Percentiles rank a stretch among this genome's conserved stretches.
Evolutionary conservation across 495 filamentous ascomycete genomes (phyloP).

Genomic region (Hypoxylon cercidicola): DNA sequence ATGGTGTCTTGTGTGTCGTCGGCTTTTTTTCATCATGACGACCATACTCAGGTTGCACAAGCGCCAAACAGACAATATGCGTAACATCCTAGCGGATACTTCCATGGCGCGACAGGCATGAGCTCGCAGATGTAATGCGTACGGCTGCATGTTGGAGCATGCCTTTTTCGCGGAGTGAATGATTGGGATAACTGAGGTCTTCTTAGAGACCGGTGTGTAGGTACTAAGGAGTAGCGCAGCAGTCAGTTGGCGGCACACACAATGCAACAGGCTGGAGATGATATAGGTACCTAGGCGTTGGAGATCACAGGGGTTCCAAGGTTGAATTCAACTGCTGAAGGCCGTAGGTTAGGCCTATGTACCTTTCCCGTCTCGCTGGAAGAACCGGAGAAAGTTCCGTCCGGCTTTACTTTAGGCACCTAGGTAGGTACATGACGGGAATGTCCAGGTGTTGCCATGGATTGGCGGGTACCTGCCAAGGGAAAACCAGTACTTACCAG

Average conservation of each 20-base stretch:
- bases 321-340: constrained; percentile 9
- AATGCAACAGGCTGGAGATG: constrained; percentile 30
- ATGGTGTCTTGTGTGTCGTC: constrained; percentile 7
- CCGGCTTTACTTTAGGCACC: constrained; percentile 15
- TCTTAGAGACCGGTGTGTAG: constrained; percentile 12
- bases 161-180: constrained; percentile 13
- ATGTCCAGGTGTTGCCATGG: neutral
- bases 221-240: neutral
- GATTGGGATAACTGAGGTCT: constrained; percentile 27
- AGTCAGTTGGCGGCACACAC: constrained; percentile 39
- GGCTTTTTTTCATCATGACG: constrained; percentile 32
- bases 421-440: constrained; percentile 1
- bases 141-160: constrained; percentile 25
- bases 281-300: constrained; percentile 32
- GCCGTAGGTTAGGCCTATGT: too few relatives aligned
- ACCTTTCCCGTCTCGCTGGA: too few relatives aligned
- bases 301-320: constrained; percentile 14
- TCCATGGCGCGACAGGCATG: constrained; percentile 5
- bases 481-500: constrained; percentile 11
- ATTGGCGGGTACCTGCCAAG: constrained; percentile 21
- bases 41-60: constrained; percentile 11
- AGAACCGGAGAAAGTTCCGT: constrained; percentile 27
- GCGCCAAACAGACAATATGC: constrained; percentile 12
- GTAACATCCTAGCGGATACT: constrained; percentile 22
- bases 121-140: constrained; percentile 13